These are phyloP conservation scores for Globisporangium sylvaticum DNA, from an alignment of 352 stramenopile genomes.

Conservation along the genomic window DNA sequence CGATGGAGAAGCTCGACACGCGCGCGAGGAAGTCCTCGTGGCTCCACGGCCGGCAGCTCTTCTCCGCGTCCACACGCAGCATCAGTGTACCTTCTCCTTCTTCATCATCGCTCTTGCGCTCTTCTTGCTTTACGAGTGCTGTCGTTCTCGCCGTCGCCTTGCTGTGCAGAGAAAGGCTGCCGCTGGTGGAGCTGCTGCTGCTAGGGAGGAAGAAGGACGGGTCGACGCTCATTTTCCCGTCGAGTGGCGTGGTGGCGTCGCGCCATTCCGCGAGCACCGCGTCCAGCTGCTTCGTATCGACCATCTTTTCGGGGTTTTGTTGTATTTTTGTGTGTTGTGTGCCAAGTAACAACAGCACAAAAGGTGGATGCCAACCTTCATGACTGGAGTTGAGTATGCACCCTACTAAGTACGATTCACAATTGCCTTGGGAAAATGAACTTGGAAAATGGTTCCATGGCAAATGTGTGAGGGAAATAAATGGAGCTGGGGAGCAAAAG, in stretches of 20 bases:
- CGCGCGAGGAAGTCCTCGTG: conserved; percentile 44
- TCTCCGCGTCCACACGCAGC: background rate
- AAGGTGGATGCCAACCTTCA: no score
- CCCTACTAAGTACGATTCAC: background rate
- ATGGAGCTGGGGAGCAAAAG: no score
- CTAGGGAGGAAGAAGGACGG: conserved; percentile 4
- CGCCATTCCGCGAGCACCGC: conserved; percentile 14
- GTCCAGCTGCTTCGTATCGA: conserved; percentile 11
- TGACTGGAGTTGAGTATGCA: background rate
- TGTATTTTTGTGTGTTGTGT: background rate
- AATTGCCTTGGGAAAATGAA: background rate
- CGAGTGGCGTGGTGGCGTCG: conserved; percentile 12
- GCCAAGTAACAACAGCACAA: background rate
- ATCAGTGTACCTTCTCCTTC: background rate
- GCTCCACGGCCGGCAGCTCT: conserved; percentile 43
- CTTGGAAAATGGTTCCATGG: background rate
- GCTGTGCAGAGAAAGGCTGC: background rate
- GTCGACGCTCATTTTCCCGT: conserved; percentile 11
- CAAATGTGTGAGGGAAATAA: no score
- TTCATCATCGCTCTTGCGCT: background rate
- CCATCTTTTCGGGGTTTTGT: conserved; percentile 2
- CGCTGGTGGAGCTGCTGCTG: background rate
- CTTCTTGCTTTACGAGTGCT: background rate
- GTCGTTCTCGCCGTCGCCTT: background rate
- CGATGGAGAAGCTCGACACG: conserved; percentile 50